Base-by-base conservation (phyloP, 2,329 filamentous ascomycete genomes). In the Berkeleyomyces basicola region DNA sequence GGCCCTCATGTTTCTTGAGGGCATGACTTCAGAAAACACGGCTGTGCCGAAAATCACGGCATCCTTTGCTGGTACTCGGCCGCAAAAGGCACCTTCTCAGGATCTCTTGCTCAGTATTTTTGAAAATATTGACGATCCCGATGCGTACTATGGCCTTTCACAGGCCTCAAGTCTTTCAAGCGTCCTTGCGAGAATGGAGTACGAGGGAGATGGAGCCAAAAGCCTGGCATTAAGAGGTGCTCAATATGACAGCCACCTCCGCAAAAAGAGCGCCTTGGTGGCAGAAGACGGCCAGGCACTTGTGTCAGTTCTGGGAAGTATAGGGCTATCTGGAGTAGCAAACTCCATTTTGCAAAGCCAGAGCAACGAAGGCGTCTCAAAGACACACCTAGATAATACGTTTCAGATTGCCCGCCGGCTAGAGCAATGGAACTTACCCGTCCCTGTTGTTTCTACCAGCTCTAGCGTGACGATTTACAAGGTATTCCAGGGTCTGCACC, bases 51-150 rank as follows among this genome's bases (percentile, higher is more conserved):
- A 81, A 42, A 73, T 78, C 16, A 86, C 86, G 51, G 80, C 88
- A 64, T 82, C 88, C 59, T 86, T 87, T 7, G 90, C 86, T 1
- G 74, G 76, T 2, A 70, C 77, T 58, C 77, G 75, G 67, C 74
- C 79, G 67, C 70, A 58, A 46, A 36, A 59, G 31, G 42, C 55
- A 31, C 61, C 61, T 7, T 57, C 58, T 6, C 59, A 43, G 16
- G 82, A 88, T 39, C 78, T 95, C 1, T 76, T 97, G 10, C 78
- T 96, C 53, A 77, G 81, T 0, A 91, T 99, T 2, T 99, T 93
- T 71, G 87, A 89, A 70, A 92, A 89, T 65, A 87, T 99, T 57
- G 91, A 96, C 70, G 95, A 99, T 69, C 92, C 91, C 1, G 93
- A 99, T 71, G 86, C 90, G 0, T 99, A 95, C 71, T 99, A 99